Conservation (phyloP, 495 filamentous ascomycete genomes). For the Penicillium ochrochloron region DNA sequence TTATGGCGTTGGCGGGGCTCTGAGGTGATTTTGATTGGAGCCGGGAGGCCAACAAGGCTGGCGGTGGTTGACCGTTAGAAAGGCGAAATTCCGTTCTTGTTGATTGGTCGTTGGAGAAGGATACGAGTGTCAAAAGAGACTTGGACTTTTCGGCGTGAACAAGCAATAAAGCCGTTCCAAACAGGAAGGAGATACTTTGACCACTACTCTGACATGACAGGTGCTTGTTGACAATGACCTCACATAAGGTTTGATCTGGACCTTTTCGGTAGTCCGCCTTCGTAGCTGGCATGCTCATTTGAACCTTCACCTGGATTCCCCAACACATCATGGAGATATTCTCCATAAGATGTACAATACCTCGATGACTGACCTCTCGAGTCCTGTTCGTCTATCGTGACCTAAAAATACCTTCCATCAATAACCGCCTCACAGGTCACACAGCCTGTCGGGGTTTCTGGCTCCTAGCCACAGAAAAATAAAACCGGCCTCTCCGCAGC, state of each 20-base stretch:
- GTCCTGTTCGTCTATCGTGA: not conserved
- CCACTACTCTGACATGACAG: not conserved
- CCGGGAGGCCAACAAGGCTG: not conserved
- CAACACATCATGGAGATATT: no score
- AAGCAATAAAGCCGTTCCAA: not conserved
- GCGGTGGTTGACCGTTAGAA: conserved; percentile 1
- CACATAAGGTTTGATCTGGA: not conserved
- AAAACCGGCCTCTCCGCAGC: conserved; percentile 14
- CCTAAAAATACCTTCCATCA: conserved; percentile 19
- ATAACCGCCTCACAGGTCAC: conserved; percentile 10
- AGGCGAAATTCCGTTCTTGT: not conserved
- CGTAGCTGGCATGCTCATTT: no score
- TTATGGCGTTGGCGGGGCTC: not conserved
- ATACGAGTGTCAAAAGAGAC: not conserved
- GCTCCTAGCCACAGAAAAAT: conserved; percentile 9
- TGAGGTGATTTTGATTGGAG: conserved; percentile 5
- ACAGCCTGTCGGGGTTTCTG: conserved; percentile 12
- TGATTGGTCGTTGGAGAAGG: not conserved
- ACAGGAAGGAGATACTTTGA: not conserved
- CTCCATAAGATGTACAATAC: no score
- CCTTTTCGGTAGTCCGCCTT: not conserved
- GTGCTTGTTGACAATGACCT: not conserved
- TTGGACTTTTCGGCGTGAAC: not conserved
- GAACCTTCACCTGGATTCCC: no score
- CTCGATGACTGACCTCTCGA: not conserved